phyloP scores from a whole-genome alignment of 2,329 filamentous ascomycete species.

The Talaromyces marneffei region DNA sequence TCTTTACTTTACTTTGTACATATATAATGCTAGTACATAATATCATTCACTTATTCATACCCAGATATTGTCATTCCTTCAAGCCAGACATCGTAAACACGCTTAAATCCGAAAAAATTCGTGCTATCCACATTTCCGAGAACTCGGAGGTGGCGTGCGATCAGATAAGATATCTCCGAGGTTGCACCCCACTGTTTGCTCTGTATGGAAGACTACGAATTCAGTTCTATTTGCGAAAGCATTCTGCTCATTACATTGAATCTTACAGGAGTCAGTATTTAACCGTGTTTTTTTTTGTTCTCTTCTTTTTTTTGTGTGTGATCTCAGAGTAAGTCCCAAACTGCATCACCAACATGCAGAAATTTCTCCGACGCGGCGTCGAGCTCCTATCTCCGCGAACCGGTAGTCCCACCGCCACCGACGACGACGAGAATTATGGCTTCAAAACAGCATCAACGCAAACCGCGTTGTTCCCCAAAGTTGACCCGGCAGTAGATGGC shows the following conservation, averaged over 20 bases:
- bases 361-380: slow-evolving; percentile 30
- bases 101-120: background rate
- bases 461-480: slow-evolving; percentile 64
- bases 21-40: background rate
- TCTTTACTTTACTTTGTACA: background rate
- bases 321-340: background rate
- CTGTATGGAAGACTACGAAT: background rate
- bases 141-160: background rate
- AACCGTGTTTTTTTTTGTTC: too few species aligned
- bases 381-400: slow-evolving; percentile 28
- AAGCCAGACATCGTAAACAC: background rate
- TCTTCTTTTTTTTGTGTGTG: background rate
- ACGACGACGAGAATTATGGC: slow-evolving; percentile 24
- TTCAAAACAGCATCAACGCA: slow-evolving; percentile 45
- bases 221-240: background rate
- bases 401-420: slow-evolving; percentile 17
- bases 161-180: slow-evolving; percentile 12
- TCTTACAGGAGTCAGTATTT: too few species aligned
- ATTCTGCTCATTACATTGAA: background rate
- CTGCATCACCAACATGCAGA: slow-evolving; percentile 25
- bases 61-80: background rate
- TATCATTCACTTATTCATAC: background rate
- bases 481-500: slow-evolving; percentile 71
- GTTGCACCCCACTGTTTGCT: background rate
- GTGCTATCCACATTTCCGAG: background rate